These are phyloP conservation scores for Salix udensis DNA, from an alignment of 345 rosid genomes.

Conservation along the genomic window DNA sequence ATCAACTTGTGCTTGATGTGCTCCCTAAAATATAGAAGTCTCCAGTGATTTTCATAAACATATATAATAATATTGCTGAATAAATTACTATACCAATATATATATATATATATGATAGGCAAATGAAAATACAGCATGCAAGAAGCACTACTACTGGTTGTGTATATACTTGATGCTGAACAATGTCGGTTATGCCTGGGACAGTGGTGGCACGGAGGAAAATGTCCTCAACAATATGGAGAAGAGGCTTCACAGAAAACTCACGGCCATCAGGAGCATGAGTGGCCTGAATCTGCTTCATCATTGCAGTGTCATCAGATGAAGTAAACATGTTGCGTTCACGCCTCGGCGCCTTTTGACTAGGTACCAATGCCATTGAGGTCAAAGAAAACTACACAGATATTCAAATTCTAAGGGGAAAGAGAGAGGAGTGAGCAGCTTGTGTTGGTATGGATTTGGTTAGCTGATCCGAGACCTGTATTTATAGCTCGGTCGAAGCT, in stretches of 20 bases:
- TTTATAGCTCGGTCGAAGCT: slow-evolving; percentile 18
- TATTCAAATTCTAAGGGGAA: background rate
- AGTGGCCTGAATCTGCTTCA: slow-evolving; percentile 55
- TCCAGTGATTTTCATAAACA: background rate
- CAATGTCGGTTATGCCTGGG: slow-evolving; percentile 9
- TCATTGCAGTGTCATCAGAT: slow-evolving; percentile 49
- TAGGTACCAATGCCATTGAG: slow-evolving; percentile 17
- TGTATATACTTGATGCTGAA: slow-evolving; percentile 17
- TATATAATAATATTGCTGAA: background rate
- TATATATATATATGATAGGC: background rate
- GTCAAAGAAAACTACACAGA: background rate
- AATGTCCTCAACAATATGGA: slow-evolving; percentile 47
- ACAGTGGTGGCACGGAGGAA: slow-evolving; percentile 34
- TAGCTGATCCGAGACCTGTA: slow-evolving; percentile 11
- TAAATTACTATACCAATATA: background rate
- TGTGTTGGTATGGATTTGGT: slow-evolving; percentile 11
- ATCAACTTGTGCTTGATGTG: slow-evolving; percentile 20
- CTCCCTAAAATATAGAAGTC: slow-evolving; percentile 21
- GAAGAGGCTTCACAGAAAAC: slow-evolving; percentile 37
- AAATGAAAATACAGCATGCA: background rate
- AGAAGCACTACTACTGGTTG: background rate
- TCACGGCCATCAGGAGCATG: slow-evolving; percentile 54
- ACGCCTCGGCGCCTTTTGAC: background rate
- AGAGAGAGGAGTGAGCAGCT: background rate
- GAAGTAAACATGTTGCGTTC: slow-evolving; percentile 32